A percentile compares a stretch with the other conserved stretches of the same genome.
phyloP scores from a whole-genome alignment of 2,329 filamentous ascomycete genomes.

The Orbilia oligospora region DNA sequence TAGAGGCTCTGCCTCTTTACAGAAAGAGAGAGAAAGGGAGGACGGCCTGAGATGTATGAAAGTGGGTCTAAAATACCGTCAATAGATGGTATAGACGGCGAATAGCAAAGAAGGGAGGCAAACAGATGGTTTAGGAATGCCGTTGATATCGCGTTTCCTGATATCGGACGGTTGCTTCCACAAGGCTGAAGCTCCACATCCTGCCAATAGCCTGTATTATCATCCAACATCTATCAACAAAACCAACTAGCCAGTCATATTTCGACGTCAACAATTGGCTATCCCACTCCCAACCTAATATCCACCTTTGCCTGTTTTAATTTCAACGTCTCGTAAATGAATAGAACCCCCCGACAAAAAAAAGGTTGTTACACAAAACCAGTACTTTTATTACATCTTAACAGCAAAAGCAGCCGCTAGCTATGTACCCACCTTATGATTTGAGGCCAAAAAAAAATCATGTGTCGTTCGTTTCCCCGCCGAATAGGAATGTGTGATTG shows the following conservation, averaged over 20 bases:
- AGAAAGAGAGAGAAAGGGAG: not conserved
- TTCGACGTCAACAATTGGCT: constrained; percentile 24
- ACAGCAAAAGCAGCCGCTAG: not conserved
- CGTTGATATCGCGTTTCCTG: constrained; percentile 9
- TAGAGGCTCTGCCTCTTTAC: constrained; percentile 3
- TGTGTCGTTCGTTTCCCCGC: not conserved
- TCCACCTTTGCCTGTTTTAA: not conserved
- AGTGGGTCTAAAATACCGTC: constrained; percentile 15
- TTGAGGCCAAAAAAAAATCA: not conserved
- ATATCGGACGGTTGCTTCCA: constrained; percentile 8
- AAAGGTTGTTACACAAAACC: constrained; percentile 2
- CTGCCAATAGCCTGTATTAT: constrained; percentile 16
- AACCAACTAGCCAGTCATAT: not conserved
- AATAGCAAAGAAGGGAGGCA: constrained; percentile 5
- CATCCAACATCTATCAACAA: constrained; percentile 3
- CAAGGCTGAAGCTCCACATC: constrained; percentile 2
- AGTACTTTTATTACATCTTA: not conserved
- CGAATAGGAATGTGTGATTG: not conserved
- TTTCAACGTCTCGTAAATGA: not conserved
- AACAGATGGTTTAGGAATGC: not conserved
- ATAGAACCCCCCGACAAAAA: constrained; percentile 1
- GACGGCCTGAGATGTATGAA: constrained; percentile 5
- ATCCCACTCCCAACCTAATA: not conserved
- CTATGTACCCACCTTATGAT: not conserved
- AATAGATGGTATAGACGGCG: constrained; percentile 16